Evolutionary conservation across 192 early-diverging fungal genomes (phyloP).

Genomic region (Podila epigama): DNA sequence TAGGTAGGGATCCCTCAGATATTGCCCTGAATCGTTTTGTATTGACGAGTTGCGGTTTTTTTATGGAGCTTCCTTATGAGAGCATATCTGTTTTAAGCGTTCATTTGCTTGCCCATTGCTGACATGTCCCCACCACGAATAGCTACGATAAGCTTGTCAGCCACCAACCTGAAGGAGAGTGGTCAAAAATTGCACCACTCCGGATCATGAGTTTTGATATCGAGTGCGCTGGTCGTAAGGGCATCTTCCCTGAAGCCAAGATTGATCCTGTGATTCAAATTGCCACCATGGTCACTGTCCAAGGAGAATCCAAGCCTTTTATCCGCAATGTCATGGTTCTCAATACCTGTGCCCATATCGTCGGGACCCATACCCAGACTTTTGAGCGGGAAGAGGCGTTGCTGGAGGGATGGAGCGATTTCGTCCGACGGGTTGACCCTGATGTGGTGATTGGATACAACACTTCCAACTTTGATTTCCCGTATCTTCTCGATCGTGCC

Average conservation of each 20-base stretch:
- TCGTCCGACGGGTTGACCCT: conserved; percentile 84
- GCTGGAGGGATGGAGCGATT: conserved; percentile 85
- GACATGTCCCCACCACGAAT: too few relatives aligned
- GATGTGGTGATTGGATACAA: conserved; percentile 98
- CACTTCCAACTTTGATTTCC: conserved; percentile 96
- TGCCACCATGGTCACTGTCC: conserved; percentile 91
- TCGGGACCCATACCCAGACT: conserved; percentile 84
- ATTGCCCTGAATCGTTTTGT: too few relatives aligned
- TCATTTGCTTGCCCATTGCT: too few relatives aligned
- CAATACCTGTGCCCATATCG: conserved; percentile 90
- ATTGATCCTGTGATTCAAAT: conserved; percentile 97
- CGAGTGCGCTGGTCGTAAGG: conserved; percentile 96
- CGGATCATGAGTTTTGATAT: conserved; percentile 98
- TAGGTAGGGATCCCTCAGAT: too few relatives aligned
- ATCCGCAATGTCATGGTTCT: conserved; percentile 95
- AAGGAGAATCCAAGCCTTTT: conserved; percentile 89
- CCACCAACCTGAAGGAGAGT: conserved; percentile 88
- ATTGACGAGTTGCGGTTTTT: not conserved
- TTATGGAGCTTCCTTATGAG: too few relatives aligned
- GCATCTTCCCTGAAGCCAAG: conserved; percentile 93
- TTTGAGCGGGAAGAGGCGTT: conserved; percentile 84
- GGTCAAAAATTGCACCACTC: conserved; percentile 93
- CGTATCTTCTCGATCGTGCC: conserved; percentile 93
- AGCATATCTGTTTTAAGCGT: too few relatives aligned
- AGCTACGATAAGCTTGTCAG: conserved; percentile 80